A percentile compares a stretch with the other conserved stretches of the same genome.
Conservation (phyloP, 1,284 basidiomycete genomes). For the Fomitopsis palustris region DNA sequence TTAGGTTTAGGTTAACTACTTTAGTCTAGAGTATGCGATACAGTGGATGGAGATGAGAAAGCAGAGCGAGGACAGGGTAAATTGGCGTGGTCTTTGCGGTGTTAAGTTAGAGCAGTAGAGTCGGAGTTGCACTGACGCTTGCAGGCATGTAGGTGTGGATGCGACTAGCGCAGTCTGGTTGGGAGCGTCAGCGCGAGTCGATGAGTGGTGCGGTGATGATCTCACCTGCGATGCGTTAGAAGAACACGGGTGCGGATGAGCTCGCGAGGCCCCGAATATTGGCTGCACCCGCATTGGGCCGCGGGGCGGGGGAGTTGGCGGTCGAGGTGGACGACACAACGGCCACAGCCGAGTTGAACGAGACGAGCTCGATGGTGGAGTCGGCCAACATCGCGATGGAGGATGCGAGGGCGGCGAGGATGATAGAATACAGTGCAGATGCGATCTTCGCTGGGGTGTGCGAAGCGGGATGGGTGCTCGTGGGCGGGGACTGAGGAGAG, state of each 20-base stretch:
- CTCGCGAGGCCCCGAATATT: conserved; percentile 24
- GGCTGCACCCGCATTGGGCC: conserved; percentile 8
- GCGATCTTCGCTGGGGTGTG: neutral
- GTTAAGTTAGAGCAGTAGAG: neutral
- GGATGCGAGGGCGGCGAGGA: neutral
- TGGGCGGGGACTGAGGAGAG: neutral
- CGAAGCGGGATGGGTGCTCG: neutral
- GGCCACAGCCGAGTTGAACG: conserved; percentile 5
- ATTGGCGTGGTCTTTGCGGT: neutral
- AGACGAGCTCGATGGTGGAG: neutral
- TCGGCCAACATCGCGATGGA: neutral
- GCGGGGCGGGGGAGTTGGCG: conserved; percentile 9
- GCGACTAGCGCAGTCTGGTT: neutral
- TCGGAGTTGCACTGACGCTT: neutral
- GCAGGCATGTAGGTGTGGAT: neutral
- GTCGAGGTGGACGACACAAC: conserved; percentile 6
- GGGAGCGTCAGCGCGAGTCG: neutral
- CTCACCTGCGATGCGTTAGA: conserved; percentile 14
- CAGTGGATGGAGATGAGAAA: no score
- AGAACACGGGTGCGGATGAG: conserved; percentile 26
- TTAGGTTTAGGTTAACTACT: no score
- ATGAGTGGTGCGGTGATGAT: neutral
- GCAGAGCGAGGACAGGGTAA: no score
- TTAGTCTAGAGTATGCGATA: no score
- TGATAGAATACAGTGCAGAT: neutral